phyloP scores from a whole-genome alignment of 495 filamentous ascomycete genomes.

The Cercophora samala region DNA sequence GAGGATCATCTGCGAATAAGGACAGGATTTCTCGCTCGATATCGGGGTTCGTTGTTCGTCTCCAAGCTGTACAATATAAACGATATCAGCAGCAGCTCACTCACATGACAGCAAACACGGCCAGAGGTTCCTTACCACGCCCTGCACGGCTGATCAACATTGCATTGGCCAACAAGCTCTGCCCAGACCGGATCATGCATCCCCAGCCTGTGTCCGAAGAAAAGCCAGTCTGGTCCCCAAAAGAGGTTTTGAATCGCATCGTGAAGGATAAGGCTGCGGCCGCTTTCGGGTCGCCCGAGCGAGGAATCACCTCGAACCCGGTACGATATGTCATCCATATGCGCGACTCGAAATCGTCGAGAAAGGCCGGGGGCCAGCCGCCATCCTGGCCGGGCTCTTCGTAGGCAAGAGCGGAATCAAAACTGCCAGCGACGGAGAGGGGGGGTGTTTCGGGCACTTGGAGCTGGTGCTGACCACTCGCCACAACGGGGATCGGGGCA shows the following conservation, averaged over 20 bases:
- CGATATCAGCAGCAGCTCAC: background rate
- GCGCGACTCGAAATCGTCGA: constrained; percentile 88
- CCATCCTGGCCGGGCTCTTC: constrained; percentile 50
- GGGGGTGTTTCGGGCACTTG: constrained; percentile 41
- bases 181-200: constrained; percentile 97
- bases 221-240: constrained; percentile 79
- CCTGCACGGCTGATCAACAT: constrained; percentile 68
- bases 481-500: background rate
- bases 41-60: constrained; percentile 52
- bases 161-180: constrained; percentile 87
- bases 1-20: constrained; percentile 82
- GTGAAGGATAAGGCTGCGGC: constrained; percentile 74
- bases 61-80: constrained; percentile 63
- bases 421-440: constrained; percentile 46
- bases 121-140: constrained; percentile 57
- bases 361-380: constrained; percentile 80
- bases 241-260: constrained; percentile 76
- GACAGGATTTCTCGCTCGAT: constrained; percentile 73
- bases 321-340: constrained; percentile 98
- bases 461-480: constrained; percentile 15
- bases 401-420: constrained; percentile 49
- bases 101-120: background rate
- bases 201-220: constrained; percentile 96
- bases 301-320: constrained; percentile 80
- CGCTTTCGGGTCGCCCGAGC: constrained; percentile 65